A percentile compares a stretch with the other conserved stretches of the same genome.
phyloP scores from a whole-genome alignment of 139 green algal genomes.

The Haematococcus lacustris region DNA sequence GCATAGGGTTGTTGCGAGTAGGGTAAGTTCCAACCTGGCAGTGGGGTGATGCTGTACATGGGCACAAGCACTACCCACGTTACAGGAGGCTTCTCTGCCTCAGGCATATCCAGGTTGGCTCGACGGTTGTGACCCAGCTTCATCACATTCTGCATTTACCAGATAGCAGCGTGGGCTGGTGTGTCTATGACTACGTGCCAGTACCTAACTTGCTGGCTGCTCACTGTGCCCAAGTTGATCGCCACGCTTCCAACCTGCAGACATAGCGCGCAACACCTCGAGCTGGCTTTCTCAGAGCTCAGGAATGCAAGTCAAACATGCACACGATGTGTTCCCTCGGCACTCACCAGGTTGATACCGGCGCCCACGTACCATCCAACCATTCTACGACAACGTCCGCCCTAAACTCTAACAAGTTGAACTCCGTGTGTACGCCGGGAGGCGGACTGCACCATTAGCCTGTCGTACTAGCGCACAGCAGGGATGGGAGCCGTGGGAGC shows the following conservation, averaged over 20 bases:
- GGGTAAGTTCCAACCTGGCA: not conserved
- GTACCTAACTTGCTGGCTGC: not conserved
- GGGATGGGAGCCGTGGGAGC: too few species aligned
- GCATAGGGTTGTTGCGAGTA: too few species aligned
- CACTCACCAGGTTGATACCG: conserved; percentile 49
- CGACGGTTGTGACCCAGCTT: conserved; percentile 81
- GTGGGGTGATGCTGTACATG: not conserved
- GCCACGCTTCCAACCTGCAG: conserved; percentile 57
- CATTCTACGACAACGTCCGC: too few species aligned
- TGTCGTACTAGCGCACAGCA: too few species aligned
- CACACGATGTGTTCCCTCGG: too few species aligned
- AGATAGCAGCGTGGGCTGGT: not conserved
- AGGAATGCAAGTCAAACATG: not conserved
- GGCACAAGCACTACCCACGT: conserved; percentile 1
- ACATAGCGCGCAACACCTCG: not conserved
- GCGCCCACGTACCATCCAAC: conserved; percentile 23
- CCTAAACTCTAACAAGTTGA: too few species aligned
- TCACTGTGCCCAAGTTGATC: conserved; percentile 70
- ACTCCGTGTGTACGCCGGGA: too few species aligned
- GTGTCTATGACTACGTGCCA: not conserved
- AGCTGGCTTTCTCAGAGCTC: not conserved
- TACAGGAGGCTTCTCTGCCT: conserved; percentile 22
- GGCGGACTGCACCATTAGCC: too few species aligned
- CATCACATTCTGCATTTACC: conserved; percentile 69
- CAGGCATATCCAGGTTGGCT: conserved; percentile 16